These are phyloP conservation scores for Apiospora koreana DNA, from an alignment of 2,329 filamentous ascomycete genomes.

Conservation along the genomic window DNA sequence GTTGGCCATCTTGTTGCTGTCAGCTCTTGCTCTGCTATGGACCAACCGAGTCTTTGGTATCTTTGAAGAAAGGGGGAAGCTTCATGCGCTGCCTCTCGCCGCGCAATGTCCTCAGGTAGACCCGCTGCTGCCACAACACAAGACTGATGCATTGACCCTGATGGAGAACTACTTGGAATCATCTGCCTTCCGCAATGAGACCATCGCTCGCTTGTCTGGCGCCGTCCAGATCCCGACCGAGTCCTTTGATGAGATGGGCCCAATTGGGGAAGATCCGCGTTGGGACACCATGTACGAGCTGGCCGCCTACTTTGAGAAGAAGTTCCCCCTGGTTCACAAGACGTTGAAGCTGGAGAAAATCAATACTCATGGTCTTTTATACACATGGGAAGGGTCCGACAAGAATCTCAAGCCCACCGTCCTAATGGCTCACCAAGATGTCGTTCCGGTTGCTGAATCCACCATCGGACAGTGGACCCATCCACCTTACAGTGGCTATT, in stretches of 20 bases:
- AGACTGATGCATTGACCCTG: conserved; percentile 27
- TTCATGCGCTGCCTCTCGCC: background rate
- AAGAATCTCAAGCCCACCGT: conserved; percentile 53
- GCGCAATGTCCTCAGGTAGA: conserved; percentile 36
- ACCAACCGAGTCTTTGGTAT: background rate
- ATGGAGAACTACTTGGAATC: conserved; percentile 36
- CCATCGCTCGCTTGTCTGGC: conserved; percentile 38
- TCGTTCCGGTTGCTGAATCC: conserved; percentile 57
- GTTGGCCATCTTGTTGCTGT: background rate
- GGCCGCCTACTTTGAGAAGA: conserved; percentile 46
- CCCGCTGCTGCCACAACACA: conserved; percentile 31
- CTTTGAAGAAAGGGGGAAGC: background rate
- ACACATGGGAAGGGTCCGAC: conserved; percentile 57
- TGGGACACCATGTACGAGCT: conserved; percentile 62
- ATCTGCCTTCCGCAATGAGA: conserved; percentile 33
- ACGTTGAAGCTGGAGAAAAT: conserved; percentile 52
- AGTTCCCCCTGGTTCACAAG: conserved; percentile 53
- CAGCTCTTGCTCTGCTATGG: background rate
- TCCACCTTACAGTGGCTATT: conserved; percentile 60
- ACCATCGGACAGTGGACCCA: conserved; percentile 56
- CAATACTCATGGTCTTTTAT: conserved; percentile 61
- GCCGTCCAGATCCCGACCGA: conserved; percentile 56
- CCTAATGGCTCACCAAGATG: conserved; percentile 66
- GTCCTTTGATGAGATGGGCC: conserved; percentile 56
- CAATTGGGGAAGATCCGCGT: conserved; percentile 54